Base-by-base conservation (phyloP, 176 grass and related monocot species). In the Zoysia pacifica region DNA sequence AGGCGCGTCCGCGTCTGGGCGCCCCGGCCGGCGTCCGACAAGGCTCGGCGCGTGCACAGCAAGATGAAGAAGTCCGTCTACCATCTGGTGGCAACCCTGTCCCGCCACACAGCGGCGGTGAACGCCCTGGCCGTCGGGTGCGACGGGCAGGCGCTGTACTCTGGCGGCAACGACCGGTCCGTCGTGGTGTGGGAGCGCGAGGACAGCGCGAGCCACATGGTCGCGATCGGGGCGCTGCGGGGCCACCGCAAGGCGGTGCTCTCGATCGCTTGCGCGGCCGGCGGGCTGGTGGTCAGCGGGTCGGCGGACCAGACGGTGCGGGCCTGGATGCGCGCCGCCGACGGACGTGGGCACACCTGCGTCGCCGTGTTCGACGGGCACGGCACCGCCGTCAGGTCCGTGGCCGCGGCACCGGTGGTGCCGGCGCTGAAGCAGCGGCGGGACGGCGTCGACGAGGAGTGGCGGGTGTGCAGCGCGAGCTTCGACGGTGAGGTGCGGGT, bases 171-270 rank as follows among this genome's bases (percentile, higher is more conserved):
- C 74, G 95, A 97, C 78, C 85, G 90, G 4, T 87, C 77, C 65
- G 75, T 97, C 9, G 15, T 97, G 41, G 95, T 94, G 61, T 97
- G 95, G 95, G 95, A 97, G 87, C 82, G 90, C 49, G 95, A 97
- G 84, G 95, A 91, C 53, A 92, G 85, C 81, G 91, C 89, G 3
- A 78, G 76, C 43, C 90, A 94, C 76, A 82, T 94, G 88, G 49
- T 54, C n/a, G 85, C 83, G 5, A 43, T 91, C 60, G 94, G 91
- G 1, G 87, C 94, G 5, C 77, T 97, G 38, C 36, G 90, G 38
- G 94, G 91, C 0, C 94, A 97, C 83, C 18, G 66, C 8, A 89
- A 69, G 91, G 94, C 94, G 1, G 85, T 97, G 44, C 90, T 97
- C 11, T 87, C 91, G 75, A 18, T 97, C 55, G 87, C 91, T 35